These are phyloP conservation scores for Oryza meridionalis DNA, from an alignment of 176 grass and related monocot species.

Conservation along the genomic window DNA sequence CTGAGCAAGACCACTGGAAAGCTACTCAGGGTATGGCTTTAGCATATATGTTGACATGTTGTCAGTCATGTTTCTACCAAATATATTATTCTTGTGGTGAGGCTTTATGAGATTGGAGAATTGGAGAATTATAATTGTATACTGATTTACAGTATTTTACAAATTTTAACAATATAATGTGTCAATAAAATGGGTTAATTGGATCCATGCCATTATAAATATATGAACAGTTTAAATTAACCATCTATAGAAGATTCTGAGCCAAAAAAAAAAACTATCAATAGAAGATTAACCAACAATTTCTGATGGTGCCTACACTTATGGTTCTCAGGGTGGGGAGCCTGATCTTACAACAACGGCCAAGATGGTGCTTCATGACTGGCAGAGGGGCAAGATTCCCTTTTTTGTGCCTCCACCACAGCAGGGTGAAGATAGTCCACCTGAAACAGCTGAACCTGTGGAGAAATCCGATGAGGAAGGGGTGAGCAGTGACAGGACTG, in stretches of 20 bases:
- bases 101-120: background rate
- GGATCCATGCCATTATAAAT: too few relatives aligned
- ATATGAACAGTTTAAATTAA: background rate
- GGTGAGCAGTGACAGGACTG: conserved; percentile 57
- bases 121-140: background rate
- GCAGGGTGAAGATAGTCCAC: conserved; percentile 34
- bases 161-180: background rate
- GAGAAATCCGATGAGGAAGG: conserved; percentile 48
- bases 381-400: conserved; percentile 98
- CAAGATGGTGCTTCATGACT: conserved; percentile 99
- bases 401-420: conserved; percentile 81
- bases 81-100: background rate
- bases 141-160: background rate
- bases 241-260: background rate
- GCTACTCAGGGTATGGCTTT: conserved; percentile 76
- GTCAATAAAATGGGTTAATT: background rate
- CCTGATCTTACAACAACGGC: conserved; percentile 83
- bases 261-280: background rate
- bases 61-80: background rate
- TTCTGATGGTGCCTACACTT: background rate
- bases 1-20: conserved; percentile 79
- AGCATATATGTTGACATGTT: background rate
- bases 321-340: conserved; percentile 76
- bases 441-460: conserved; percentile 37
- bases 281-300: background rate